These are phyloP conservation scores for Aspergillus brasiliensis DNA, from an alignment of 2,329 filamentous ascomycete species.

Conservation along the genomic window DNA sequence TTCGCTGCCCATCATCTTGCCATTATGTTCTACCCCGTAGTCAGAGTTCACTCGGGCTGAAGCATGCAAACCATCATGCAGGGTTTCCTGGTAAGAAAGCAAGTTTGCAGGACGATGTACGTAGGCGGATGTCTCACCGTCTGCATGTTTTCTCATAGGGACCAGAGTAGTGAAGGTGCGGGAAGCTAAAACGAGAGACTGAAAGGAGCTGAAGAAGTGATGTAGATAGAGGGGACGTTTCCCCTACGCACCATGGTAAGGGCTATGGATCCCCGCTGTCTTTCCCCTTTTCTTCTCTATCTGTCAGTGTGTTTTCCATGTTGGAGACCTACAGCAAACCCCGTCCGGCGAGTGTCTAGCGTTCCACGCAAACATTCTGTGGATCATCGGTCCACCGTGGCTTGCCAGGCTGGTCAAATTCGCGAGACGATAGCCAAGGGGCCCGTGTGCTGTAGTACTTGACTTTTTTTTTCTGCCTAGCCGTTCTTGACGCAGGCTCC, in stretches of 20 bases:
- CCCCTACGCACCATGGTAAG: constrained; percentile 10
- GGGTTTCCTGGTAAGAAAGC: constrained; percentile 14
- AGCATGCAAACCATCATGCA: constrained; percentile 18
- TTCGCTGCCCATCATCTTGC: neutral
- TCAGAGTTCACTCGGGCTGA: constrained; percentile 9
- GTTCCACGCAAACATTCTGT: neutral
- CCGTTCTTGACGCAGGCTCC: constrained; percentile 11
- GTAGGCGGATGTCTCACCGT: constrained; percentile 5
- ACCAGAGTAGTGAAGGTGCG: neutral
- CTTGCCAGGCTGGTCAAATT: constrained; percentile 1
- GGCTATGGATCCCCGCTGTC: neutral
- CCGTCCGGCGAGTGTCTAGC: neutral
- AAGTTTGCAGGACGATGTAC: constrained; percentile 5
- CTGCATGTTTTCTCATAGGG: neutral
- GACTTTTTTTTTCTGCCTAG: constrained; percentile 6
- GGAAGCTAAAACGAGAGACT: neutral
- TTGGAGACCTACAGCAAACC: neutral
- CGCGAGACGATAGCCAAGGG: constrained; percentile 3
- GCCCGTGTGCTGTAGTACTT: constrained; percentile 11
- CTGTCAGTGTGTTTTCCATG: neutral
- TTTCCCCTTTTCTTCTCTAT: neutral
- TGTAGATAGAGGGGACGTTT: constrained; percentile 4
- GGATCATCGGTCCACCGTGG: neutral
- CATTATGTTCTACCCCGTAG: constrained; percentile 10
- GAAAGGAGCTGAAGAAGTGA: constrained; percentile 1